Evolutionary conservation across 352 stramenopile genomes (phyloP), one percentile per base, ranked within the genome.

Genomic region (Phytophthora hybrid): DNA sequence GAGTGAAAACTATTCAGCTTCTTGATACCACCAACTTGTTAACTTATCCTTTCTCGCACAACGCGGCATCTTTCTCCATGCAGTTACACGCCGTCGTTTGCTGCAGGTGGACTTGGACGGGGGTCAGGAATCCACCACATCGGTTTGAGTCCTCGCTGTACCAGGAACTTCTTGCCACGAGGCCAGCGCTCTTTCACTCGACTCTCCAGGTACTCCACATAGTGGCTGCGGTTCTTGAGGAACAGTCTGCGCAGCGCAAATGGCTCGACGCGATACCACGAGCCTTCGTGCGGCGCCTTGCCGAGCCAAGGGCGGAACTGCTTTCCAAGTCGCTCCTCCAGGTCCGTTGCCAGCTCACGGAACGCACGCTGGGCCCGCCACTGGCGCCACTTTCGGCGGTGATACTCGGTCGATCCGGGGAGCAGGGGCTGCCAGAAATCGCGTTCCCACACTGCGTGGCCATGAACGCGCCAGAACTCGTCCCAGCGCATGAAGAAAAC

Each of bases 401-500:
- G 46, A 31, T 74, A 78, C 64, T 79, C 78, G 16, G 51, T 68
- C 32, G 71, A 77, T 2, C 66, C 44, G 4, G 55, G 44, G 3
- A 59, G 11, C 32, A 89, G 64, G 1, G 82, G 78, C 60, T 78
- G 72, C 78, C 78, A 89, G 56, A 77, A 89, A 66, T 58, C 53
- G 13, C 82, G 71, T 59, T 89, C 82, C 82, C 82, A 89, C 13
- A 87, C 78, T 4, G 82, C 80, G 31, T 72, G 82, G 5, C 79
- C 80, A 44, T 86, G 73, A 16, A 59, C 1, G 9, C 8, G 57
- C 82, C 82, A 89, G 49, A 89, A 89, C 10, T 70, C 67, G 60
- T 89, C 82, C 82, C 80, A 89, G 52, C 73, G 76, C 69, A 83
- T 59, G 65, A 89, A 89, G 57, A 85, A 62, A 19, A 85, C 61